These are phyloP conservation scores for Mycena galericulata DNA, from an alignment of 768 basidiomycete genomes.

Conservation along the genomic window DNA sequence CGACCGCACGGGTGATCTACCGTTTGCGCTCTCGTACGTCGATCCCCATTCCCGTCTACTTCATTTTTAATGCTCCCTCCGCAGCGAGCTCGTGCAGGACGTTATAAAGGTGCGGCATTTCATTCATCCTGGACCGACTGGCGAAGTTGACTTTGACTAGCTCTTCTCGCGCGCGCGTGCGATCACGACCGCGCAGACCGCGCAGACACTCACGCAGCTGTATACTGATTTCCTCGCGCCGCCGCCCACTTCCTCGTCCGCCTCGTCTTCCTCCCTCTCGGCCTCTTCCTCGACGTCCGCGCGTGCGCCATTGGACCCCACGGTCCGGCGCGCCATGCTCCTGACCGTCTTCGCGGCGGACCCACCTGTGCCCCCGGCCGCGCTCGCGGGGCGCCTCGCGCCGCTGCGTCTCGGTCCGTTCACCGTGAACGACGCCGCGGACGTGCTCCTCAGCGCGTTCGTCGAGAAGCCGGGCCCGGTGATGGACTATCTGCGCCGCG, in stretches of 20 bases:
- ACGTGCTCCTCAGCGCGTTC: slow-evolving; percentile 77
- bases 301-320: slow-evolving; percentile 51
- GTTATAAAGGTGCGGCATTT: slow-evolving; percentile 67
- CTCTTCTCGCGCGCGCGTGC: slow-evolving; percentile 79
- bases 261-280: not conserved
- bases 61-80: slow-evolving; percentile 30
- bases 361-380: slow-evolving; percentile 36
- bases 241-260: slow-evolving; percentile 5
- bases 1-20: slow-evolving; percentile 71
- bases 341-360: slow-evolving; percentile 67
- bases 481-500: slow-evolving; percentile 60
- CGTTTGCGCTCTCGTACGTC: slow-evolving; percentile 74
- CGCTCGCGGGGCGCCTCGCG: slow-evolving; percentile 65
- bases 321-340: slow-evolving; percentile 80
- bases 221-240: slow-evolving; percentile 74
- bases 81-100: slow-evolving; percentile 68
- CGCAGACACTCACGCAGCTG: slow-evolving; percentile 68
- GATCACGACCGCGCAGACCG: slow-evolving; percentile 62
- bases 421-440: slow-evolving; percentile 67
- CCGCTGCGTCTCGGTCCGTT: slow-evolving; percentile 66
- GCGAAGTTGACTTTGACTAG: slow-evolving; percentile 56
- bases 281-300: not conserved
- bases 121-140: not conserved
- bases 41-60: not conserved
- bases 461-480: slow-evolving; percentile 67